These are phyloP conservation scores for Sonneratia alba DNA, from an alignment of 345 rosid species.

Conservation along the genomic window DNA sequence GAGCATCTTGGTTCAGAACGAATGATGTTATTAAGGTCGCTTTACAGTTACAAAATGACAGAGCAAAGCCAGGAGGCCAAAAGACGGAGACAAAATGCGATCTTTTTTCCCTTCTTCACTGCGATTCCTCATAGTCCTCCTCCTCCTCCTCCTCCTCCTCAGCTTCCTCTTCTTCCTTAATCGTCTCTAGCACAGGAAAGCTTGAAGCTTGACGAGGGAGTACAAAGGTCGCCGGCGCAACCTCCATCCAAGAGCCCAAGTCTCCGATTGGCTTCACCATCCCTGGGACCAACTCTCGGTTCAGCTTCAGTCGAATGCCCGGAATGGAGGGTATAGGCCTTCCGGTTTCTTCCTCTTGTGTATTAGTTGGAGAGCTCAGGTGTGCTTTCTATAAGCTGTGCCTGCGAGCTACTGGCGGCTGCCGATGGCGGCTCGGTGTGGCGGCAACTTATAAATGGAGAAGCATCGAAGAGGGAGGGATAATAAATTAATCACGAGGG, in stretches of 20 bases:
- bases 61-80: background rate
- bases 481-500: background rate
- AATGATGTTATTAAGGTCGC: no score
- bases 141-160: background rate
- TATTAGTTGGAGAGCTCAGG: no score
- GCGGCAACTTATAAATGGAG: background rate
- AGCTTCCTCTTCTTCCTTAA: conserved; percentile 30
- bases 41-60: background rate
- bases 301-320: background rate
- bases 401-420: no score
- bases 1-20: no score
- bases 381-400: no score
- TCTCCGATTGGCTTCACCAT: conserved; percentile 23
- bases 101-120: background rate
- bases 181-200: conserved; percentile 31
- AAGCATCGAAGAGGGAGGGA: background rate
- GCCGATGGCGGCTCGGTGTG: background rate
- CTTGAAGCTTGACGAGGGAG: conserved; percentile 17
- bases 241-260: conserved; percentile 28
- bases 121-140: background rate
- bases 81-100: background rate
- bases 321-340: no score
- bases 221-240: conserved; percentile 27
- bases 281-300: background rate
- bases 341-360: no score